These are phyloP conservation scores for Fraxinus americana DNA, from an alignment of 257 asterid genomes.

Conservation along the genomic window DNA sequence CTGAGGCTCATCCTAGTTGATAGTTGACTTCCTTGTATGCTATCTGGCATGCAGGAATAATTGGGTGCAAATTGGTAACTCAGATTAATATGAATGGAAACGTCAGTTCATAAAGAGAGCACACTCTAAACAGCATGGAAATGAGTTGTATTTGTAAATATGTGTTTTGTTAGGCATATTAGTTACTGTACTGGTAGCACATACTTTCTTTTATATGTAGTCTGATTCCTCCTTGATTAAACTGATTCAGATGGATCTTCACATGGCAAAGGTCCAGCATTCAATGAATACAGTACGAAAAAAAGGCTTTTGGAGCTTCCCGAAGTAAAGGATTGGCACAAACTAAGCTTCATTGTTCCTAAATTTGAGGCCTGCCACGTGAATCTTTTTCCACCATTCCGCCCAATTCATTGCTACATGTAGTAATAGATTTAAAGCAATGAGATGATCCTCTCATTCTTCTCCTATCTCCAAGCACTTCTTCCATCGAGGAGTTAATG, in stretches of 20 bases:
- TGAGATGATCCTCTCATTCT: no score
- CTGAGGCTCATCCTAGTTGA: neutral
- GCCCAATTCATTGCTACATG: neutral
- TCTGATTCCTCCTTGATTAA: slow-evolving; percentile 20
- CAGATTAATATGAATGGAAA: neutral
- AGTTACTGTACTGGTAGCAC: neutral
- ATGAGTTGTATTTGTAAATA: neutral
- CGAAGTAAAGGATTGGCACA: slow-evolving; percentile 26
- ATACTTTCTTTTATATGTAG: neutral
- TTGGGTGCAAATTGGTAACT: neutral
- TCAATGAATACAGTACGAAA: slow-evolving; percentile 17
- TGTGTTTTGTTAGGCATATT: neutral
- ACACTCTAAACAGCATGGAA: neutral
- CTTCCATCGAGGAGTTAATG: no score
- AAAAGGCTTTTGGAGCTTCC: slow-evolving; percentile 37
- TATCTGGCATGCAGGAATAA: neutral
- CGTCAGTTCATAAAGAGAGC: neutral
- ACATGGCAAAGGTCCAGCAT: slow-evolving; percentile 29
- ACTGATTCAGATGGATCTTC: slow-evolving; percentile 39
- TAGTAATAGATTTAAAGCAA: neutral
- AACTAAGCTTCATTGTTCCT: no score
- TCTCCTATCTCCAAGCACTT: no score
- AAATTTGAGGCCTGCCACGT: no score
- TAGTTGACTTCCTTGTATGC: neutral
- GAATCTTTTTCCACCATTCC: no score